Percentiles rank a stretch among this genome's conserved stretches.
Evolutionary conservation across 306 rosid species (phyloP).

Genomic region (Mimosa bimucronata): DNA sequence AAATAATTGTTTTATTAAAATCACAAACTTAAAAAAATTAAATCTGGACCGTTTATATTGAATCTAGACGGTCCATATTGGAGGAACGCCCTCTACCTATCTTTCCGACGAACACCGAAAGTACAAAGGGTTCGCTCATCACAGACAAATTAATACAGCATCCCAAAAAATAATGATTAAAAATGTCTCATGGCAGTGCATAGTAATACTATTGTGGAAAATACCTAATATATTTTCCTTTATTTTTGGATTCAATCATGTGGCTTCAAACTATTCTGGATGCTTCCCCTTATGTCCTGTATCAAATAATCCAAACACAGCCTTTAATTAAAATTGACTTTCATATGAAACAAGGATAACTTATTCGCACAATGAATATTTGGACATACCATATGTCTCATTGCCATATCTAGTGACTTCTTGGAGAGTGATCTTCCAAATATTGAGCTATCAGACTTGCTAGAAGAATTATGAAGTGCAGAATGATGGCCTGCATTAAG

Average conservation of each 20-base stretch:
- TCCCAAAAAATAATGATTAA: too few species aligned
- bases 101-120: too few species aligned
- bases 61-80: too few species aligned
- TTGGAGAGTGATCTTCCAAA: slow-evolving; percentile 90
- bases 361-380: background rate
- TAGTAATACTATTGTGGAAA: slow-evolving; percentile 1
- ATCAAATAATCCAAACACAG: slow-evolving; percentile 31
- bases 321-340: slow-evolving; percentile 3
- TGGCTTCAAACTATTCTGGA: slow-evolving; percentile 59
- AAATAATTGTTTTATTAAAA: too few species aligned
- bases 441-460: slow-evolving; percentile 75
- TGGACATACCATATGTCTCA: slow-evolving; percentile 88
- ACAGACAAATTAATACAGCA: background rate
- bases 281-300: slow-evolving; percentile 79
- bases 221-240: too few species aligned
- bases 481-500: slow-evolving; percentile 53
- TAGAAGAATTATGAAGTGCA: slow-evolving; percentile 44
- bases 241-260: slow-evolving; percentile 27
- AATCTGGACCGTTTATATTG: too few species aligned
- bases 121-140: background rate
- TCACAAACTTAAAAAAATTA: too few species aligned
- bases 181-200: background rate
- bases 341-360: background rate
- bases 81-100: too few species aligned
- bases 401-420: slow-evolving; percentile 92